Percentiles rank a stretch among this genome's conserved stretches.
phyloP scores from a whole-genome alignment of 257 asterid genomes.

The Solanum rostratum region DNA sequence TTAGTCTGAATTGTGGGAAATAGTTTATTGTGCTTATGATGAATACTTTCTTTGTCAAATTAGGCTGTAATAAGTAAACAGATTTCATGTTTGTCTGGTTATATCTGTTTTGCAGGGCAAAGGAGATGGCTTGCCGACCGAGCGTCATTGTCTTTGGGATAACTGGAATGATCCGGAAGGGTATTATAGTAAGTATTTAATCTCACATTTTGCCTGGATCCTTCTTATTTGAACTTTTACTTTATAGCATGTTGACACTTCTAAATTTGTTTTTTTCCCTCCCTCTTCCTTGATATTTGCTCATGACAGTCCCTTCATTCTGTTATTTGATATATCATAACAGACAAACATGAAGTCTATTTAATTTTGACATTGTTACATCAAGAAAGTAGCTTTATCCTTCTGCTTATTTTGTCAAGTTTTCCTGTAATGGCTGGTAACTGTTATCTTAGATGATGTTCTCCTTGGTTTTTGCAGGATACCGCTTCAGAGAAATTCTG shows the following conservation, averaged over 20 bases:
- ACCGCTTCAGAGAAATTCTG: constrained; percentile 86
- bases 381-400: background rate
- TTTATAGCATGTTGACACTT: background rate
- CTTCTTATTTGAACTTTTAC: too few species aligned
- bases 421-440: background rate
- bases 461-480: constrained; percentile 29
- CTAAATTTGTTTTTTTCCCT: too few species aligned
- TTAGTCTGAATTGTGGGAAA: too few species aligned
- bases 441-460: background rate
- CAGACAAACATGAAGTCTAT: too few species aligned
- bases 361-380: too few species aligned
- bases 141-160: constrained; percentile 64
- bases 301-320: background rate
- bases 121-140: constrained; percentile 58
- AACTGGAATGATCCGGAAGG: constrained; percentile 65
- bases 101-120: constrained; percentile 42
- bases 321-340: too few species aligned
- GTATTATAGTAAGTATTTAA: constrained; percentile 34
- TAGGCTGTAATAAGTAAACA: background rate
- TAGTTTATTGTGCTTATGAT: too few species aligned
- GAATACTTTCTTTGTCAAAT: too few species aligned
- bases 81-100: background rate
- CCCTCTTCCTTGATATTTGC: background rate
- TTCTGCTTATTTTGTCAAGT: background rate
- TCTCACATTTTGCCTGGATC: background rate